Evolutionary conservation across 352 stramenopile species (phyloP).

Genomic region (Blastocystis sp.): DNA sequence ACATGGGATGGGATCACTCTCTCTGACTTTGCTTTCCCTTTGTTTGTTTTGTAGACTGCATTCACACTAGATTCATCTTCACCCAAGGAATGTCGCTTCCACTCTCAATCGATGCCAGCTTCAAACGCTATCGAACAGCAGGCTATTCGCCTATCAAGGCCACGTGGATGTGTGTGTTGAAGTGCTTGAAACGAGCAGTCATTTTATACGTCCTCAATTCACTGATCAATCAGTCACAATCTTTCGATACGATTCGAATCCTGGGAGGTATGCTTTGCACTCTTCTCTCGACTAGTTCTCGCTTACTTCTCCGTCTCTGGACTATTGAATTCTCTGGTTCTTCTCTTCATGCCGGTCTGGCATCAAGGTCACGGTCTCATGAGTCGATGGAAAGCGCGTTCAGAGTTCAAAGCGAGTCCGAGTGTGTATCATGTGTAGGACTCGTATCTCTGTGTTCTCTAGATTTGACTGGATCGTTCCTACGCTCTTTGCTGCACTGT

Average conservation of each 20-base stretch:
- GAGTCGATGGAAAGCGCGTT: conserved; percentile 12
- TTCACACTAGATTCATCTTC: conserved; percentile 29
- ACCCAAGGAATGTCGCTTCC: conserved; percentile 42
- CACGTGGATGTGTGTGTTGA: background rate
- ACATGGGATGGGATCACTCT: conserved; percentile 44
- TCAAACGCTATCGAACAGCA: background rate
- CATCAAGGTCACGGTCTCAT: background rate
- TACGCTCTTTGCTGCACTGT: background rate
- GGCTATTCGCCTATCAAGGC: conserved; percentile 4
- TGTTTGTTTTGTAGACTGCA: background rate
- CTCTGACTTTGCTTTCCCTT: conserved; percentile 26
- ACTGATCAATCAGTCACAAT: conserved; percentile 1
- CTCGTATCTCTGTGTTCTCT: background rate
- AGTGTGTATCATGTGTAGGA: background rate
- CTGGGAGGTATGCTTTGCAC: background rate
- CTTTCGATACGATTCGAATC: conserved; percentile 2
- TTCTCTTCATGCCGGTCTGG: conserved; percentile 36
- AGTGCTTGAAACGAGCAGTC: conserved; percentile 39
- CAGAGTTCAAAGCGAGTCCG: background rate
- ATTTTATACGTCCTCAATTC: conserved; percentile 41
- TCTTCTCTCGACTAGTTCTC: background rate
- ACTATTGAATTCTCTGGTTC: background rate
- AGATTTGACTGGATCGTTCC: conserved; percentile 40
- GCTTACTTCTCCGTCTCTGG: conserved; percentile 50
- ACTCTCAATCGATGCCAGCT: background rate